These are phyloP conservation scores for Leersia perrieri DNA, from an alignment of 176 grass and related monocot species.

Conservation along the genomic window DNA sequence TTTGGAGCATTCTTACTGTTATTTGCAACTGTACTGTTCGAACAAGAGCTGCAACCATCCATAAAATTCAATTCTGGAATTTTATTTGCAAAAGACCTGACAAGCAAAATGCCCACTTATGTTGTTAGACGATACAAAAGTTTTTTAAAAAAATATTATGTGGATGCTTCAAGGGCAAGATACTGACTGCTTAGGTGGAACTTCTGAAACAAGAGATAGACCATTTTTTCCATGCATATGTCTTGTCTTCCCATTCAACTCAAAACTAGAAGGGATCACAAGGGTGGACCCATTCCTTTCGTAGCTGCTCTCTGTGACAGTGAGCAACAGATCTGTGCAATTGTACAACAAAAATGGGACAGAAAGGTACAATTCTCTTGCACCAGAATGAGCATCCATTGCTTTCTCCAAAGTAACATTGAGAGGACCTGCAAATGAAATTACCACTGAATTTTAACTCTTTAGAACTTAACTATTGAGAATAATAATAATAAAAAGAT, in stretches of 20 bases:
- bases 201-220: constrained; percentile 69
- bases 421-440: constrained; percentile 61
- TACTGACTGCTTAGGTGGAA: constrained; percentile 38
- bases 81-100: constrained; percentile 37
- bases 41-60: constrained; percentile 42
- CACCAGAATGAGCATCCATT: constrained; percentile 79
- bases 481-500: constrained; percentile 18
- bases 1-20: constrained; percentile 42
- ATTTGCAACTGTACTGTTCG: constrained; percentile 34
- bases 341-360: constrained; percentile 96
- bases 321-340: constrained; percentile 76
- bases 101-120: not conserved
- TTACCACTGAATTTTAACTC: constrained; percentile 14
- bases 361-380: constrained; percentile 80
- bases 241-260: constrained; percentile 47
- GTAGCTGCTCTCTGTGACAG: constrained; percentile 66
- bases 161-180: constrained; percentile 10
- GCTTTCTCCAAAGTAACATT: constrained; percentile 88
- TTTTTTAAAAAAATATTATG: constrained; percentile 8
- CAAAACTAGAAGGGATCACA: constrained; percentile 74
- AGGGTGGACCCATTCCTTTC: constrained; percentile 62
- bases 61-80: constrained; percentile 29
- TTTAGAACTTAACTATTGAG: constrained; percentile 24
- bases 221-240: constrained; percentile 55
- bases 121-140: constrained; percentile 20